These are phyloP conservation scores for Plantago lanceolata DNA, from an alignment of 305 asterid genomes.

Conservation along the genomic window DNA sequence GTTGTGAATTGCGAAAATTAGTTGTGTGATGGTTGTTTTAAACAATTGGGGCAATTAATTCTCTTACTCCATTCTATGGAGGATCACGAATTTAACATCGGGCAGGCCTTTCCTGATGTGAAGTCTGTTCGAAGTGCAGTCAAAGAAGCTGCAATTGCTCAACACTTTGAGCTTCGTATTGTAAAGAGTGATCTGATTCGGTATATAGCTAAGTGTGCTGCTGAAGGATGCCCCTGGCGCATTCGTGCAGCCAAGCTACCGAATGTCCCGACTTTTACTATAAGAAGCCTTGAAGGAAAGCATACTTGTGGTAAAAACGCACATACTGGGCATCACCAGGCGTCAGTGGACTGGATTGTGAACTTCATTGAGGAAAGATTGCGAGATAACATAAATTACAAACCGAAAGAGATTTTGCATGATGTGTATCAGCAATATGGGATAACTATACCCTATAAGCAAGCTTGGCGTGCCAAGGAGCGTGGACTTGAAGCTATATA, in stretches of 20 bases:
- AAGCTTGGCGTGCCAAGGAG: conserved; percentile 86
- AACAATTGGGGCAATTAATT: conserved; percentile 6
- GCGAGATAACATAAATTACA: conserved; percentile 64
- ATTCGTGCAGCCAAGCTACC: conserved; percentile 79
- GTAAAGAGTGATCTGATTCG: conserved; percentile 67
- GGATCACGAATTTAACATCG: conserved; percentile 42
- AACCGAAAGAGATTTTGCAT: conserved; percentile 68
- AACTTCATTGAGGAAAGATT: conserved; percentile 65
- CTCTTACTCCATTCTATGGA: conserved; percentile 38
- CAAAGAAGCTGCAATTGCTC: conserved; percentile 78
- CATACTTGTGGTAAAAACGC: conserved; percentile 65
- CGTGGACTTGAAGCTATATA: conserved; percentile 74
- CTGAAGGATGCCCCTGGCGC: conserved; percentile 79
- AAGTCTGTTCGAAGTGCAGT: conserved; percentile 65
- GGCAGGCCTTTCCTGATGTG: conserved; percentile 72
- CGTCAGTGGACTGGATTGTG: conserved; percentile 81
- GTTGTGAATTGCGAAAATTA: conserved; percentile 17
- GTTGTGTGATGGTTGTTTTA: conserved; percentile 29
- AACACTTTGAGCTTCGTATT: conserved; percentile 69
- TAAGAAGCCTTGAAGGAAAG: conserved; percentile 56
- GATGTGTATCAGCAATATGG: conserved; percentile 62
- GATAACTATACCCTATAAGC: conserved; percentile 77
- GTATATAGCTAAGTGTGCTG: conserved; percentile 70
- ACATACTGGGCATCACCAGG: conserved; percentile 70
- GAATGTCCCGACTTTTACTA: conserved; percentile 53